Evolutionary conservation across 805 yeast species (phyloP).

Genomic region (Ogataea neopini): DNA sequence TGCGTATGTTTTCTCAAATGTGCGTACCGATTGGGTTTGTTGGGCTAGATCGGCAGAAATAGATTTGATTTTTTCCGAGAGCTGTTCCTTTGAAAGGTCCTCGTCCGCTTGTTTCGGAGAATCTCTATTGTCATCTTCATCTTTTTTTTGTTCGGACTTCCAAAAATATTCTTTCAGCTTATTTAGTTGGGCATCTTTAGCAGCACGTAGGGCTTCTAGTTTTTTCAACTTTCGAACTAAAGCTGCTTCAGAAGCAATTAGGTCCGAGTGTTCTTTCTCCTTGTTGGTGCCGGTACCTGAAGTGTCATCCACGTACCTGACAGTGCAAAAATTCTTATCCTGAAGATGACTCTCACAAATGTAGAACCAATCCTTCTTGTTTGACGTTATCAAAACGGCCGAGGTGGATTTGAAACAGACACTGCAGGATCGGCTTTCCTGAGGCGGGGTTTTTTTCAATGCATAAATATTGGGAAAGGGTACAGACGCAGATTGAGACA

Average conservation of each 20-base stretch:
- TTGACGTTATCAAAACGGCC: slow-evolving; percentile 44
- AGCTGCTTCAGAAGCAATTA: slow-evolving; percentile 26
- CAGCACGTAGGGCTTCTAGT: slow-evolving; percentile 33
- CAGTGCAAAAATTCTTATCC: slow-evolving; percentile 45
- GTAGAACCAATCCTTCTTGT: slow-evolving; percentile 53
- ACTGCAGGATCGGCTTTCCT: slow-evolving; percentile 46
- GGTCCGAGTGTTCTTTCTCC: slow-evolving; percentile 24
- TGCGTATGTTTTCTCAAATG: slow-evolving; percentile 36
- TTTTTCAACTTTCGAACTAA: slow-evolving; percentile 37
- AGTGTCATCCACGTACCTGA: slow-evolving; percentile 36
- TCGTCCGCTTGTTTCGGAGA: slow-evolving; percentile 6
- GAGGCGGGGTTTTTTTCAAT: slow-evolving; percentile 42
- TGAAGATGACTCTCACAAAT: slow-evolving; percentile 48
- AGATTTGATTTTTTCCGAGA: slow-evolving; percentile 11
- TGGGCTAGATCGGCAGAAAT: slow-evolving; percentile 12
- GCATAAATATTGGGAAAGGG: slow-evolving; percentile 39
- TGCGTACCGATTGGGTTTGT: slow-evolving; percentile 8
- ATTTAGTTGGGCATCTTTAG: slow-evolving; percentile 27
- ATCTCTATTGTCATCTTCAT: not conserved
- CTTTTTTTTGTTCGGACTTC: slow-evolving; percentile 14
- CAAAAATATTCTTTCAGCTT: slow-evolving; percentile 30
- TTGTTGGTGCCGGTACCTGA: slow-evolving; percentile 13
- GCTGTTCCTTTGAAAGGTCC: slow-evolving; percentile 10
- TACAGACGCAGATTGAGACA: slow-evolving; percentile 20
- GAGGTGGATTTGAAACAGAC: slow-evolving; percentile 52